phyloP scores from a whole-genome alignment of 441 rosid species.

The Mallotus japonicus region DNA sequence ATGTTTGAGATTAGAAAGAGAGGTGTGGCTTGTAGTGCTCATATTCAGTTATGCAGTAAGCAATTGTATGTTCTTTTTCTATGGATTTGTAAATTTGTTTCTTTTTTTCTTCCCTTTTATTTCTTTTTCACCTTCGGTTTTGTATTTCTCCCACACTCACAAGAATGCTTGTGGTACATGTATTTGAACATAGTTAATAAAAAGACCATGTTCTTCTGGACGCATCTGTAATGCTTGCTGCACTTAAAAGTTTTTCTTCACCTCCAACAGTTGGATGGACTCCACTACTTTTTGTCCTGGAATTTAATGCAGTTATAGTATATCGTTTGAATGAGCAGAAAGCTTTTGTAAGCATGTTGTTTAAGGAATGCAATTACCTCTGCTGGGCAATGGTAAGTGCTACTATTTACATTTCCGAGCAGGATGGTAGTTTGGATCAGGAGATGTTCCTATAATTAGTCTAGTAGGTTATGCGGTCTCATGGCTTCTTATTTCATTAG shows the following conservation, averaged over 20 bases:
- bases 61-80: conserved; percentile 5
- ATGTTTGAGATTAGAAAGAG: conserved; percentile 28
- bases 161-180: conserved; percentile 19
- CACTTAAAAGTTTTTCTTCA: neutral
- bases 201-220: neutral
- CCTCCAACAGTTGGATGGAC: neutral
- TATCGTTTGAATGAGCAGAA: neutral
- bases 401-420: too few species aligned
- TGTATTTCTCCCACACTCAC: conserved; percentile 14
- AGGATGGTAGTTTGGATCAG: neutral
- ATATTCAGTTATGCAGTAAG: conserved; percentile 1
- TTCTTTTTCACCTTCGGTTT: conserved; percentile 5
- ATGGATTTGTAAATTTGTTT: conserved; percentile 28
- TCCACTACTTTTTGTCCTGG: neutral
- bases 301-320: neutral
- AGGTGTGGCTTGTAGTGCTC: conserved; percentile 20
- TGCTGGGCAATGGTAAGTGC: neutral
- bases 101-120: neutral
- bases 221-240: neutral
- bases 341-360: neutral
- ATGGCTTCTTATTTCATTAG: too few species aligned
- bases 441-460: neutral
- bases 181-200: conserved; percentile 18
- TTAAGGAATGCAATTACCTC: neutral
- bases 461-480: neutral